phyloP scores from a whole-genome alignment of 768 basidiomycete genomes.

The Tricholomella constricta region DNA sequence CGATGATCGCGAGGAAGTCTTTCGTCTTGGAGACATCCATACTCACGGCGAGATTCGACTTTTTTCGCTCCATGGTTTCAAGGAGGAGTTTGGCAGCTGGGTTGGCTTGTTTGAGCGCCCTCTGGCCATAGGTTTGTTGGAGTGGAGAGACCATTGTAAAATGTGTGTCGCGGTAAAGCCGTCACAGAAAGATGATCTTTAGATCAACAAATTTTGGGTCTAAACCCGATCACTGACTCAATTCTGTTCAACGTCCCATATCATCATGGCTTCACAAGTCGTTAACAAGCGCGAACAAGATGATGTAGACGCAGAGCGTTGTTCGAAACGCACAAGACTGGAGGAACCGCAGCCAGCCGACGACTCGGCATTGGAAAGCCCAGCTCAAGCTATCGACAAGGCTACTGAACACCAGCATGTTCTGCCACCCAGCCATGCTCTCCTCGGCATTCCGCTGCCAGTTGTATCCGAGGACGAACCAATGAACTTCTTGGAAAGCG shows the following conservation, averaged over 20 bases:
- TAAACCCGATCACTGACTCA: constrained; percentile 10
- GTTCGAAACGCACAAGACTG: constrained; percentile 45
- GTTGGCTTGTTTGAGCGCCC: constrained; percentile 62
- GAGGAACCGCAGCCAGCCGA: constrained; percentile 24
- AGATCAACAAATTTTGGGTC: constrained; percentile 14
- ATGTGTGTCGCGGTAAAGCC: background rate
- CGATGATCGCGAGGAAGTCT: constrained; percentile 84
- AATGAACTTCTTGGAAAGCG: constrained; percentile 68
- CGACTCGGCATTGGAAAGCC: background rate
- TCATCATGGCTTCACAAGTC: constrained; percentile 37
- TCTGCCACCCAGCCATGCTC: constrained; percentile 74
- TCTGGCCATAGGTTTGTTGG: constrained; percentile 60
- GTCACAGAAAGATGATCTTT: constrained; percentile 17
- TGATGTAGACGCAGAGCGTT: constrained; percentile 43
- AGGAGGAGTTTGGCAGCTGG: constrained; percentile 80
- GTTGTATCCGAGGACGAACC: constrained; percentile 48
- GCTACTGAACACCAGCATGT: constrained; percentile 33
- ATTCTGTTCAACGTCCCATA: constrained; percentile 4
- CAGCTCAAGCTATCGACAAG: constrained; percentile 1
- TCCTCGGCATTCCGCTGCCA: constrained; percentile 62
- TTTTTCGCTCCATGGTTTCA: constrained; percentile 81
- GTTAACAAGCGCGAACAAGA: constrained; percentile 56
- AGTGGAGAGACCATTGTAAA: constrained; percentile 34
- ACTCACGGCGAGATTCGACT: constrained; percentile 91
- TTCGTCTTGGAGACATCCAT: constrained; percentile 86